Evolutionary conservation across 495 filamentous ascomycete genomes (phyloP).

Genomic region (Tuber umbilicatum): DNA sequence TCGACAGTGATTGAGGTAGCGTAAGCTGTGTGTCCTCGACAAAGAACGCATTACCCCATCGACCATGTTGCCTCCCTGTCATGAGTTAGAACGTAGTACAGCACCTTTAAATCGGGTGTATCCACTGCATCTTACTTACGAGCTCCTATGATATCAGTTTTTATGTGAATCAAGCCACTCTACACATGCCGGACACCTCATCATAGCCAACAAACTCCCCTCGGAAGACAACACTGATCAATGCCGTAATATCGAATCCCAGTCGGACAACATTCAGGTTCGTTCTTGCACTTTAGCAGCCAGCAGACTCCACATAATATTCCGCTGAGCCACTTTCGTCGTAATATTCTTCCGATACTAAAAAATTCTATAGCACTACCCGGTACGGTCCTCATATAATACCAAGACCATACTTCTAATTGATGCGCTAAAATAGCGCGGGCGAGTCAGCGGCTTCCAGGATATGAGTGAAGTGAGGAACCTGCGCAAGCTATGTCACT

Average conservation of each 20-base stretch:
- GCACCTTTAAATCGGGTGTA: neutral
- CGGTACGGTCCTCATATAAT: neutral
- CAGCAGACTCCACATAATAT: neutral
- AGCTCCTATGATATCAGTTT: neutral
- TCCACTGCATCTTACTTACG: neutral
- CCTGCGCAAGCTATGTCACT: neutral
- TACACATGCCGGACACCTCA: neutral
- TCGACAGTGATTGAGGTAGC: neutral
- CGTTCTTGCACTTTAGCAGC: neutral
- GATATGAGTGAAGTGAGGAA: neutral
- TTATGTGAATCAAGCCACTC: neutral
- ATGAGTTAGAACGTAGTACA: neutral
- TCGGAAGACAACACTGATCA: neutral
- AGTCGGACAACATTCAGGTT: neutral
- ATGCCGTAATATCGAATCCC: neutral
- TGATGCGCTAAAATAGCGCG: neutral
- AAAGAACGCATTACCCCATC: neutral
- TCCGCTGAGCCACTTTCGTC: neutral
- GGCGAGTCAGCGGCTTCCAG: neutral
- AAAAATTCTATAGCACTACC: neutral
- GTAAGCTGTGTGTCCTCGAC: neutral
- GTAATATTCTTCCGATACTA: neutral
- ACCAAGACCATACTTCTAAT: neutral
- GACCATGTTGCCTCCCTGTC: neutral
- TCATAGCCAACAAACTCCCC: neutral